These are phyloP conservation scores for Ulvella scutata DNA, from an alignment of 139 green algal genomes.

Conservation along the genomic window DNA sequence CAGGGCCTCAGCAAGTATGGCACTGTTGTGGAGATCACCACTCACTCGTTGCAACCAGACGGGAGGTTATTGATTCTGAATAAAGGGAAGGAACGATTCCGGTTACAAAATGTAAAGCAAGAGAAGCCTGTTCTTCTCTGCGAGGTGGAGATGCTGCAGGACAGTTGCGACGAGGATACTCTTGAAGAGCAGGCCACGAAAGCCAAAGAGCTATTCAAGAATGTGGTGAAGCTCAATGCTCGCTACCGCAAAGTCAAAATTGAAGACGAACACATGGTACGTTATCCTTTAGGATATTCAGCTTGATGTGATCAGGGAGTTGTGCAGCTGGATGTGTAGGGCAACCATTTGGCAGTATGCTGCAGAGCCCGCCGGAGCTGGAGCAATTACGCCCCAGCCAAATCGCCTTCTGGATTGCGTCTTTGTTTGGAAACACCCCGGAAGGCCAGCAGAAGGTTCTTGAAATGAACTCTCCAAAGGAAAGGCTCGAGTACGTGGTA, in stretches of 20 bases:
- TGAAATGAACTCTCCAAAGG: neutral
- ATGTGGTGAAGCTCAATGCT: constrained; percentile 1
- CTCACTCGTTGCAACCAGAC: neutral
- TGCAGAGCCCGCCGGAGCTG: neutral
- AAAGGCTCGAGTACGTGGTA: neutral
- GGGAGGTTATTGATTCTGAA: neutral
- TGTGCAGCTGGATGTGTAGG: no score
- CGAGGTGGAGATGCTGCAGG: neutral
- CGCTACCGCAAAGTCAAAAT: neutral
- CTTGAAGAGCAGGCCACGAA: neutral
- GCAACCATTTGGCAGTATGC: no score
- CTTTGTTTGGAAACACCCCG: neutral
- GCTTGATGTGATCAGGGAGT: no score
- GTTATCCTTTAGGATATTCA: no score
- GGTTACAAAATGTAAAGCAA: neutral
- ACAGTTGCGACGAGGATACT: neutral
- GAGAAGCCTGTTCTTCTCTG: neutral
- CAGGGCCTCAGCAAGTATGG: neutral
- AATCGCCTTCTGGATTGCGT: neutral
- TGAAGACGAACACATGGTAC: neutral
- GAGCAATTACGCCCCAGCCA: neutral
- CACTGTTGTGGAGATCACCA: neutral
- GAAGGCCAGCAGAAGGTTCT: neutral
- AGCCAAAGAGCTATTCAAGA: neutral
- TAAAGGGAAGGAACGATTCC: neutral